phyloP scores from a whole-genome alignment of 768 basidiomycete genomes.

The Rhodotorula taiwanensis region DNA sequence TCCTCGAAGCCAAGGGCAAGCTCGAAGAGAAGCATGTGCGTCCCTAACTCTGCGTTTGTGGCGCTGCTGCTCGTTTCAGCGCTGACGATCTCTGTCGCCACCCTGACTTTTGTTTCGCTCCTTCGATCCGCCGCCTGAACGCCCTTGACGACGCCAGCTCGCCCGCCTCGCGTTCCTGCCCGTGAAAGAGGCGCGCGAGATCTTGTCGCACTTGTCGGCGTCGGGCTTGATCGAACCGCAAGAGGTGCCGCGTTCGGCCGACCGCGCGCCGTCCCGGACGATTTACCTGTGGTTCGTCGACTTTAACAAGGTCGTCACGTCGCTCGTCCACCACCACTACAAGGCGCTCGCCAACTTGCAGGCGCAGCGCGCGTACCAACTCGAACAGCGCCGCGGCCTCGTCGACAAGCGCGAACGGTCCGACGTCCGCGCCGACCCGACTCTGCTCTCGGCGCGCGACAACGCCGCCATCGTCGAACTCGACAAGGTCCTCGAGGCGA shows the following conservation, averaged over 20 bases:
- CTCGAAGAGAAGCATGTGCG: slow-evolving; percentile 88
- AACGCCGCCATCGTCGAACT: slow-evolving; percentile 65
- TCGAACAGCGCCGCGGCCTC: slow-evolving; percentile 61
- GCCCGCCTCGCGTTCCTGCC: slow-evolving; percentile 90
- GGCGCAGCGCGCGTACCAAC: slow-evolving; percentile 64
- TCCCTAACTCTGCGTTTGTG: slow-evolving; percentile 11
- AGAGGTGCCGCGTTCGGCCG: slow-evolving; percentile 83
- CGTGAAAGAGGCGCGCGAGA: slow-evolving; percentile 72
- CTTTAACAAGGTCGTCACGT: slow-evolving; percentile 69
- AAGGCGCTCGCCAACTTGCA: slow-evolving; percentile 85
- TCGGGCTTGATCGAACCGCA: slow-evolving; percentile 82
- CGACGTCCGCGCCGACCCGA: slow-evolving; percentile 66
- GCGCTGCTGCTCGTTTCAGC: too few relatives aligned
- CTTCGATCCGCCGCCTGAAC: background rate
- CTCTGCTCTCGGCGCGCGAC: slow-evolving; percentile 65
- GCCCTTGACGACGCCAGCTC: slow-evolving; percentile 52
- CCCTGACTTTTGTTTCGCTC: background rate
- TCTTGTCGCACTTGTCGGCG: slow-evolving; percentile 68
- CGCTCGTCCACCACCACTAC: slow-evolving; percentile 69
- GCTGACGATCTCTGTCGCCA: too few relatives aligned
- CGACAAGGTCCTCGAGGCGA: slow-evolving; percentile 64
- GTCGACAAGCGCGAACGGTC: slow-evolving; percentile 71
- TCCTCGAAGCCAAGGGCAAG: slow-evolving; percentile 75
- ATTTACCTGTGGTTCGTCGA: slow-evolving; percentile 96
- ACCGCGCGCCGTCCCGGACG: slow-evolving; percentile 78